Conservation (phyloP, 805 yeast species). For the Priceomyces fermenticarens region DNA sequence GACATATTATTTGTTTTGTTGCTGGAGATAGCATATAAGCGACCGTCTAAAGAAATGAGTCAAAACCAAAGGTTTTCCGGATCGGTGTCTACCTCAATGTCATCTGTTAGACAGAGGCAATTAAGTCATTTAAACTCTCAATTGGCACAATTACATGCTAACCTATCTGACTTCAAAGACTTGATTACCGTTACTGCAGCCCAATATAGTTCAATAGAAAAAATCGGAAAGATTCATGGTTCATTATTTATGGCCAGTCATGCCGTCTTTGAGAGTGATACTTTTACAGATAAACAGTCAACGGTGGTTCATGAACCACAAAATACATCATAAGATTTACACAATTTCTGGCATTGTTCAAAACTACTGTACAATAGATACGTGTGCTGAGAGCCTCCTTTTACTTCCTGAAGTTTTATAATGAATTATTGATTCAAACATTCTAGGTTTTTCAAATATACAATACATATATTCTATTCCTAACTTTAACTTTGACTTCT, state of each 20-base stretch:
- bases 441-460: no score
- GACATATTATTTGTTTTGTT: no score
- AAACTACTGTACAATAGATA: no score
- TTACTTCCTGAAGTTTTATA: no score
- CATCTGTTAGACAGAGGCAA: slow-evolving; percentile 39
- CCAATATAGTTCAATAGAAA: slow-evolving; percentile 51
- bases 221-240: slow-evolving; percentile 57
- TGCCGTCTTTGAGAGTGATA: slow-evolving; percentile 37
- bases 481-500: no score
- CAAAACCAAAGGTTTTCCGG: not conserved
- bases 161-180: slow-evolving; percentile 50
- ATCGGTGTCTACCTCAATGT: slow-evolving; percentile 4
- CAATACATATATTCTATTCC: no score
- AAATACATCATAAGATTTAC: not conserved
- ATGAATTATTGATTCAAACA: no score
- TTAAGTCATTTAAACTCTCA: slow-evolving; percentile 35
- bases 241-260: slow-evolving; percentile 46
- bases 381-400: no score
- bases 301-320: no score
- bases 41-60: no score
- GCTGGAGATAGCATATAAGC: no score
- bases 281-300: slow-evolving; percentile 13
- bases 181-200: slow-evolving; percentile 47
- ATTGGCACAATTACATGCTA: slow-evolving; percentile 47
- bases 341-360: no score